phyloP scores from a whole-genome alignment of 1,284 basidiomycete species.

The Moesziomyces sp. region DNA sequence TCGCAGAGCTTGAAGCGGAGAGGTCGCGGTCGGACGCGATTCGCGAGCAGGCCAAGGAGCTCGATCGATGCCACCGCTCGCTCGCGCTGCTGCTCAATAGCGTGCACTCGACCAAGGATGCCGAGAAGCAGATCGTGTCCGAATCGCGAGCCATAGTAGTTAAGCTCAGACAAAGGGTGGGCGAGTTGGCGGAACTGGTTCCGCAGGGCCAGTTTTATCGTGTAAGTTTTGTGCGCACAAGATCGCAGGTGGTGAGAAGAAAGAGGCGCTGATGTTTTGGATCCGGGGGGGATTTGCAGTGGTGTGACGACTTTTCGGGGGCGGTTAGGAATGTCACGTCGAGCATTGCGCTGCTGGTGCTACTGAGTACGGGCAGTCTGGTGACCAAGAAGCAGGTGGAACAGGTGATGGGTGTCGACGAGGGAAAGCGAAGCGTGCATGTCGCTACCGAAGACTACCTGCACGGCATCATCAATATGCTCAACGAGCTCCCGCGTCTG shows the following conservation, averaged over 20 bases:
- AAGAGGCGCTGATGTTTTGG: not conserved
- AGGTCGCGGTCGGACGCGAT: slow-evolving; percentile 37
- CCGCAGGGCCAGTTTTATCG: slow-evolving; percentile 39
- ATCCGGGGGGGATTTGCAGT: slow-evolving; percentile 1
- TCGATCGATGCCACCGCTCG: slow-evolving; percentile 40
- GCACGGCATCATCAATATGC: slow-evolving; percentile 53
- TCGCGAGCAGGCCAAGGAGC: slow-evolving; percentile 47
- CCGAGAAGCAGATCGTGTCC: too few relatives aligned
- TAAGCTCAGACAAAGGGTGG: not conserved
- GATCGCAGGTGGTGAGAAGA: too few relatives aligned
- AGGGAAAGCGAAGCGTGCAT: slow-evolving; percentile 10
- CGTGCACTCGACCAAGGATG: slow-evolving; percentile 35
- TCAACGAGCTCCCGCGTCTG: slow-evolving; percentile 59
- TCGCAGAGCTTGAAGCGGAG: slow-evolving; percentile 47
- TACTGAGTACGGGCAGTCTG: slow-evolving; percentile 41
- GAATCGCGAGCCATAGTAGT: not conserved
- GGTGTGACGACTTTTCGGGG: slow-evolving; percentile 36
- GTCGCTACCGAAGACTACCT: slow-evolving; percentile 63
- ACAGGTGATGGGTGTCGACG: slow-evolving; percentile 25
- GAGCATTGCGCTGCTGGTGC: slow-evolving; percentile 22
- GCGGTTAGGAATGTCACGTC: slow-evolving; percentile 28
- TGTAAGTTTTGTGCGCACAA: slow-evolving; percentile 14
- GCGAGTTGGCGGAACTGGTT: slow-evolving; percentile 17
- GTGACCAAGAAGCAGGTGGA: slow-evolving; percentile 41
- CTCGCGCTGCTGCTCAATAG: slow-evolving; percentile 39